Evolutionary conservation across 345 rosid genomes (phyloP).

Genomic region (Syzygium jambos): DNA sequence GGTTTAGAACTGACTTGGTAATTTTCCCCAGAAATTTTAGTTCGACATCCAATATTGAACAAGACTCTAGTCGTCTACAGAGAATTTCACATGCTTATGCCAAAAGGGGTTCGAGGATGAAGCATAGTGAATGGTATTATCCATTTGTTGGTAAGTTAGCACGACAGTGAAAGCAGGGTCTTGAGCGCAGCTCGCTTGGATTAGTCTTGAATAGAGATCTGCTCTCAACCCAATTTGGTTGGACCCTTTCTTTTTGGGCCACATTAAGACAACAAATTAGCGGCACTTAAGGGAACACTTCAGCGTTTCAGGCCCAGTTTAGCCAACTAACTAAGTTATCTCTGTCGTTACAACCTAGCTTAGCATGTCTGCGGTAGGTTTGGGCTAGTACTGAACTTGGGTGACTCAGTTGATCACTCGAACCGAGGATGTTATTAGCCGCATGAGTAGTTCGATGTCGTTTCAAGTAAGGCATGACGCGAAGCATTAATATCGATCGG

Average conservation of each 20-base stretch:
- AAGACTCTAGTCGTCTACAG: background rate
- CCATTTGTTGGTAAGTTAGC: background rate
- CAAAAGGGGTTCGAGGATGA: background rate
- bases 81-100: background rate
- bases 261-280: background rate
- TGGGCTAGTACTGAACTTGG: rapidly evolving
- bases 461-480: background rate
- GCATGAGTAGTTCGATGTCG: background rate
- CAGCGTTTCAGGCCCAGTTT: background rate
- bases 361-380: background rate
- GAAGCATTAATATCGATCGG: background rate
- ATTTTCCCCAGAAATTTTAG: background rate
- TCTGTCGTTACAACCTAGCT: background rate
- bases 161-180: background rate
- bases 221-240: background rate
- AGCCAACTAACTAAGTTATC: background rate
- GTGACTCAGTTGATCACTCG: rapidly evolving
- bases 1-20: no score
- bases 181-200: background rate
- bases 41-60: background rate
- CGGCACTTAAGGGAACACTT: background rate
- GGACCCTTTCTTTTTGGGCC: background rate
- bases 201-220: background rate
- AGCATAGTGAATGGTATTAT: background rate
- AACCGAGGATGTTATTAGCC: rapidly evolving